phyloP scores from a whole-genome alignment of 371 early-diverging fungal species.

The Blastocladiella emersonii region DNA sequence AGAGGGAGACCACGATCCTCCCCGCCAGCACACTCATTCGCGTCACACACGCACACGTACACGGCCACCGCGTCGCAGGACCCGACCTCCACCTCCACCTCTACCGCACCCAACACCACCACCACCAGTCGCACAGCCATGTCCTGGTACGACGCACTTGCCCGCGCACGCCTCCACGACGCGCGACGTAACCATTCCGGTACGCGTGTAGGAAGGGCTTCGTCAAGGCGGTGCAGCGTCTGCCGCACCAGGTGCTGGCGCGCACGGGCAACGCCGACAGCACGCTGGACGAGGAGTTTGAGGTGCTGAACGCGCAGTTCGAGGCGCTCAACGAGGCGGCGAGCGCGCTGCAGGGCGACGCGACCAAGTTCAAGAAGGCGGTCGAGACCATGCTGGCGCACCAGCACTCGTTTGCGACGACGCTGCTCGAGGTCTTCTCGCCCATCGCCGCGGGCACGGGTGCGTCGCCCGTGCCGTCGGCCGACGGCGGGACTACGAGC shows the following conservation, averaged over 20 bases:
- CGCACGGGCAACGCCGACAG: conserved; percentile 17
- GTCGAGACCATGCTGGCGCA: conserved; percentile 52
- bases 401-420: conserved; percentile 51
- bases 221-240: conserved; percentile 29
- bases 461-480: not conserved
- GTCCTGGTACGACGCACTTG: too few species aligned
- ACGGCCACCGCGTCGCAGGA: too few species aligned
- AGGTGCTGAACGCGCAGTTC: conserved; percentile 43
- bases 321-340: conserved; percentile 39
- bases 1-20: too few species aligned
- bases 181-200: too few species aligned
- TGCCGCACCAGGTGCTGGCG: conserved; percentile 26
- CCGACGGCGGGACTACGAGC: too few species aligned
- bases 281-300: conserved; percentile 55
- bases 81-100: too few species aligned
- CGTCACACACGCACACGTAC: too few species aligned
- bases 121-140: too few species aligned
- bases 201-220: conserved; percentile 15
- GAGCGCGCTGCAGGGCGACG: conserved; percentile 42
- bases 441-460: conserved; percentile 6
- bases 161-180: too few species aligned
- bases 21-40: too few species aligned
- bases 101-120: too few species aligned
- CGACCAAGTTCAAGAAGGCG: conserved; percentile 58
- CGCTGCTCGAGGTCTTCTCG: conserved; percentile 41